These are phyloP conservation scores for Hsuehochloa calcarea DNA, from an alignment of 176 grass and related monocot species.

Conservation along the genomic window DNA sequence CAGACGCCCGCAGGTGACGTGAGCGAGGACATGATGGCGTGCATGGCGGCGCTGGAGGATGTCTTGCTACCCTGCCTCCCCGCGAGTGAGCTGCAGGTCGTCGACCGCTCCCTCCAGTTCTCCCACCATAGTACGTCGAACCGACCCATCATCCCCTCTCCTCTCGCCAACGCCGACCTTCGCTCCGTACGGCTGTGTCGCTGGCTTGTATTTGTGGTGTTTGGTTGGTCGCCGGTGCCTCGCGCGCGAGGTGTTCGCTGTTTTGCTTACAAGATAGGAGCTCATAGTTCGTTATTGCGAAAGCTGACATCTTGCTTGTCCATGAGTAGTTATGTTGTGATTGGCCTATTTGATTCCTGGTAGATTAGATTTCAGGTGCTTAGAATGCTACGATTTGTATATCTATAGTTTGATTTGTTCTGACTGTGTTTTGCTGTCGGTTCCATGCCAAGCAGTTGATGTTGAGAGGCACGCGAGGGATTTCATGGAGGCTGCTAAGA, in stretches of 20 bases:
- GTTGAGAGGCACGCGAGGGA: conserved; percentile 80
- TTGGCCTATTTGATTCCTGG: no score
- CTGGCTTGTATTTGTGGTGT: background rate
- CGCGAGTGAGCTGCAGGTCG: conserved; percentile 87
- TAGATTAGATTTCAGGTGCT: background rate
- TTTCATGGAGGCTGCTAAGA: conserved; percentile 91
- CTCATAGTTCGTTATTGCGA: no score
- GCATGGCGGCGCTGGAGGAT: conserved; percentile 75
- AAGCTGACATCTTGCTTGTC: no score
- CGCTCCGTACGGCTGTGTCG: background rate
- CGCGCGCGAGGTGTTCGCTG: conserved; percentile 9
- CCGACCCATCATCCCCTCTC: background rate
- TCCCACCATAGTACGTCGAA: conserved; percentile 74
- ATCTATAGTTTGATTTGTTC: background rate
- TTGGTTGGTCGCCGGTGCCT: background rate
- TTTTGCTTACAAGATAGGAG: background rate
- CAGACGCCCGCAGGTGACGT: no score
- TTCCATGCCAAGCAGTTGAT: conserved; percentile 50
- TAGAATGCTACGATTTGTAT: background rate
- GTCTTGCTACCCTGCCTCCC: conserved; percentile 91
- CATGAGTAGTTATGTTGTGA: no score
- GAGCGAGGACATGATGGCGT: no score
- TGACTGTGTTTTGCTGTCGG: background rate
- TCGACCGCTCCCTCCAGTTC: conserved; percentile 89
- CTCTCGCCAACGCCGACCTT: background rate